Conservation (phyloP, 192 early-diverging fungal species). For the Funneliformis mosseae region DNA sequence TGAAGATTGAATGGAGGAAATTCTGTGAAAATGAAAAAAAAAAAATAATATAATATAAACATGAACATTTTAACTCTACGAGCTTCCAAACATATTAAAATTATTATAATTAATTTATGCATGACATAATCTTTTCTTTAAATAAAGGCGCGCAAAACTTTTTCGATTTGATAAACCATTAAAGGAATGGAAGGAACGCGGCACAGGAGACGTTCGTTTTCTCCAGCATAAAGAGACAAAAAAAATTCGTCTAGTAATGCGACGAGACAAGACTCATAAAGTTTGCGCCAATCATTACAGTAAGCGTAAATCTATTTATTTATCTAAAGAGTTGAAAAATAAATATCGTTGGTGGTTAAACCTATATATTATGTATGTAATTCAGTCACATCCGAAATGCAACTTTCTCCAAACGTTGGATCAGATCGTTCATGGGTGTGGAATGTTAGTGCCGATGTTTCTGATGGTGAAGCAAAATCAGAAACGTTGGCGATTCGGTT, state of each 20-base stretch:
- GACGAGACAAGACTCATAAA: slow-evolving; percentile 97
- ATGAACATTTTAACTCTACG: slow-evolving; percentile 1
- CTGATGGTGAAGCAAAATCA: slow-evolving; percentile 82
- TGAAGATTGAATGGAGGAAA: slow-evolving; percentile 23
- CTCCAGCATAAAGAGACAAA: slow-evolving; percentile 88
- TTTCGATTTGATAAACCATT: slow-evolving; percentile 92
- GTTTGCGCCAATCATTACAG: slow-evolving; percentile 98
- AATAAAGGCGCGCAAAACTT: slow-evolving; percentile 87
- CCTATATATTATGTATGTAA: background rate
- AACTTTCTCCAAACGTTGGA: slow-evolving; percentile 91
- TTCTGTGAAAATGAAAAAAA: background rate
- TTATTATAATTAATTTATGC: slow-evolving; percentile 7
- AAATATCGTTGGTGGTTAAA: background rate
- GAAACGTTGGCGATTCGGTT: slow-evolving; percentile 96
- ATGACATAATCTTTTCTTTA: slow-evolving; percentile 16
- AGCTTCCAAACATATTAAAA: slow-evolving; percentile 24
- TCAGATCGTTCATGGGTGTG: slow-evolving; percentile 99
- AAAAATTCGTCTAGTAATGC: slow-evolving; percentile 97
- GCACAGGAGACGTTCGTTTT: slow-evolving; percentile 96
- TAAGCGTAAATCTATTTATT: slow-evolving; percentile 35
- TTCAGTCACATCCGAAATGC: slow-evolving; percentile 82
- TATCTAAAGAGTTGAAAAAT: background rate
- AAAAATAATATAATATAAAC: too few species aligned
- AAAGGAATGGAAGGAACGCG: slow-evolving; percentile 99
- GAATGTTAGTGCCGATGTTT: slow-evolving; percentile 86